Base-by-base conservation (phyloP, 2,329 filamentous ascomycete species). In the Fusarium acutatum region DNA sequence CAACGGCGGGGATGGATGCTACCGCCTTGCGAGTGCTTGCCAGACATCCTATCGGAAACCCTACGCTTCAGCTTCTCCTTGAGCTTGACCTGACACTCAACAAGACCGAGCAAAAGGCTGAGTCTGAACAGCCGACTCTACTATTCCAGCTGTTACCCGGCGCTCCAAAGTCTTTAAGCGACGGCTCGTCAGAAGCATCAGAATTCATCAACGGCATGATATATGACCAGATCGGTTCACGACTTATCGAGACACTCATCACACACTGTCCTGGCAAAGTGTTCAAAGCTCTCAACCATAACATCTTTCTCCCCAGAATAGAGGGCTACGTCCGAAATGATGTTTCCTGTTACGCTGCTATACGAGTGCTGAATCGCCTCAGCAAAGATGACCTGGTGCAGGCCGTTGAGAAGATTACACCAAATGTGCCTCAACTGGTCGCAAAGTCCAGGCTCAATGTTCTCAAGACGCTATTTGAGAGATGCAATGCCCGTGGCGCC, bases 141-240 rank as follows among this genome's bases (percentile, higher is more conserved):
- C 88, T 97, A 17, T 91, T 90, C 66, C 91, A 90, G 70, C 88
- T 99, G 2, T 86, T 98, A 3, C 95, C 95, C 0, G 95, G 93
- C 57, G 94, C 88, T 0, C 89, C 89, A 3, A 81, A 93, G 57
- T 91, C 93, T 0, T 88, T 97, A 26, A 88, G 88, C 35, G 92
- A 96, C 71, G 90, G 90, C 22, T 90, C 90, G 4, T 93, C 94
- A 38, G 92, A 91, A 54, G 93, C 93, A 8, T 88, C 90, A 17
- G 86, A 88, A 22, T 97, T 98, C 79, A 88, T 98, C 80, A 95
- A 93, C 77, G 91, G 93, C 63, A 89, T 98, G 79, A 86, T 98
- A 32, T 98, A 98, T 82, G 95, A 98, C 79, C 88, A 93, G 4
- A 92, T 98, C 58, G 96, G 96, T 22, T 98, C 96, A 7, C 92